These are phyloP conservation scores for Asterionellopsis glacialis DNA, from an alignment of 108 stramenopile species.

Conservation along the genomic window DNA sequence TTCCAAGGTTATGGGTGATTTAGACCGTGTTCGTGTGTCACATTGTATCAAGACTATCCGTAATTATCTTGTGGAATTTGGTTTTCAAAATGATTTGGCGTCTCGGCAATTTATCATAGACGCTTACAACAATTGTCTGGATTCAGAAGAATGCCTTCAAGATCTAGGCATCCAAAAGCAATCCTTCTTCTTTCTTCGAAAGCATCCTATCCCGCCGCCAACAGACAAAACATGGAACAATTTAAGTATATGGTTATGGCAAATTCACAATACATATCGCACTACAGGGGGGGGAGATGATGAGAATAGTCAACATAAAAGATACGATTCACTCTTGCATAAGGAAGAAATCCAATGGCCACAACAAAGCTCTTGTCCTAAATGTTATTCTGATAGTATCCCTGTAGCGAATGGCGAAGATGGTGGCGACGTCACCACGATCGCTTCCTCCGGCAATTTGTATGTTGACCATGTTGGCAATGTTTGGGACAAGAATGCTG, in stretches of 20 bases:
- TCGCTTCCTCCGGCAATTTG: conserved; percentile 11
- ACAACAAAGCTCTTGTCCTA: conserved; percentile 19
- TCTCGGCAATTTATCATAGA: conserved; percentile 14
- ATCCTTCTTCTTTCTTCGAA: conserved; percentile 16
- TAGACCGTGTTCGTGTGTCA: conserved; percentile 16
- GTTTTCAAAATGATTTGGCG: conserved; percentile 25
- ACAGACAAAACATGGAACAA: conserved; percentile 23
- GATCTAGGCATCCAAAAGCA: neutral
- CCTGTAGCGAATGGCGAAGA: conserved; percentile 1
- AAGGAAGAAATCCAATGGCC: conserved; percentile 21
- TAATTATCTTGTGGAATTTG: conserved; percentile 25
- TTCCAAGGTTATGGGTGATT: conserved; percentile 22
- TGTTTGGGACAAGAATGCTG: conserved; percentile 28
- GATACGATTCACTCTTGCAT: conserved; percentile 16
- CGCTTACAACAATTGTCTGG: neutral
- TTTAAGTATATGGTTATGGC: conserved; percentile 38
- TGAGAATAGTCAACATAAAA: neutral
- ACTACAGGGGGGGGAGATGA: conserved; percentile 8
- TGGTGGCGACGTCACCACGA: conserved; percentile 25
- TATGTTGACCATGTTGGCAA: neutral
- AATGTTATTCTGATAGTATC: conserved; percentile 19
- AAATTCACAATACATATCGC: conserved; percentile 35
- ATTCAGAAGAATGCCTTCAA: neutral
- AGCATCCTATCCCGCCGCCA: conserved; percentile 22
- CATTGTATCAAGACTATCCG: conserved; percentile 23